phyloP scores from a whole-genome alignment of 2,329 filamentous ascomycete species.

The Fusarium nematophilum region DNA sequence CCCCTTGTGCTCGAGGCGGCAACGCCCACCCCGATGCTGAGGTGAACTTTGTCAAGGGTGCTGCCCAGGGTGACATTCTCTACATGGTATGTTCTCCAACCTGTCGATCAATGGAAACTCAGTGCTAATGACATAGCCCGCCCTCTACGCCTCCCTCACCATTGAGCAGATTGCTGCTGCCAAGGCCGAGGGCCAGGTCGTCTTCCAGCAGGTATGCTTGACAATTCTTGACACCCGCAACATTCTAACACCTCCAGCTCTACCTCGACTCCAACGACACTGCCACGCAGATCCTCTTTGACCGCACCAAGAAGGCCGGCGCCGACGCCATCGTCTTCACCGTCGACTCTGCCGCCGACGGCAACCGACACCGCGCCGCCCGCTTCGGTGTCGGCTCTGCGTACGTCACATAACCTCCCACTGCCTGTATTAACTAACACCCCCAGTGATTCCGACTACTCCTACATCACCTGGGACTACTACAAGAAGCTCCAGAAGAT shows the following conservation, averaged over 20 bases:
- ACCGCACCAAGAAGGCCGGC: slow-evolving; percentile 47
- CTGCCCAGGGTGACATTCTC: slow-evolving; percentile 59
- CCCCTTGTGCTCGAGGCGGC: slow-evolving; percentile 58
- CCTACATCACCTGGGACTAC: slow-evolving; percentile 49
- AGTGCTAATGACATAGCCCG: slow-evolving; percentile 41
- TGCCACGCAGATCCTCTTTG: slow-evolving; percentile 46
- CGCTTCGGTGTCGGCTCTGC: slow-evolving; percentile 54
- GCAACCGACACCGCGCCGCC: slow-evolving; percentile 54
- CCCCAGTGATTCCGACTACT: slow-evolving; percentile 39
- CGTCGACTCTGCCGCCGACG: slow-evolving; percentile 53
- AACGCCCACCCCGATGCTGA: slow-evolving; percentile 60
- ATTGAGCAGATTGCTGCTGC: slow-evolving; percentile 53
- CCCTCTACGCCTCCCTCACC: slow-evolving; percentile 47
- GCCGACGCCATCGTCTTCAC: slow-evolving; percentile 53
- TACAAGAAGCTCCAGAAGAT: slow-evolving; percentile 50
- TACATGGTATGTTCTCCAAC: slow-evolving; percentile 54
- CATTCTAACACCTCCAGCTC: slow-evolving; percentile 26
- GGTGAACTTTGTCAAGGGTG: slow-evolving; percentile 61
- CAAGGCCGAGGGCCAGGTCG: slow-evolving; percentile 50
- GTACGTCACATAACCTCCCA: slow-evolving; percentile 11
- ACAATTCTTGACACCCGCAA: not conserved
- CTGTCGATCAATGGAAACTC: too few relatives aligned
- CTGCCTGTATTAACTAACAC: slow-evolving; percentile 24
- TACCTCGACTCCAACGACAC: slow-evolving; percentile 49
- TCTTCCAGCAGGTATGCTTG: slow-evolving; percentile 51